These are phyloP conservation scores for Nadsonia commutata DNA, from an alignment of 1,139 yeast genomes.

Conservation along the genomic window DNA sequence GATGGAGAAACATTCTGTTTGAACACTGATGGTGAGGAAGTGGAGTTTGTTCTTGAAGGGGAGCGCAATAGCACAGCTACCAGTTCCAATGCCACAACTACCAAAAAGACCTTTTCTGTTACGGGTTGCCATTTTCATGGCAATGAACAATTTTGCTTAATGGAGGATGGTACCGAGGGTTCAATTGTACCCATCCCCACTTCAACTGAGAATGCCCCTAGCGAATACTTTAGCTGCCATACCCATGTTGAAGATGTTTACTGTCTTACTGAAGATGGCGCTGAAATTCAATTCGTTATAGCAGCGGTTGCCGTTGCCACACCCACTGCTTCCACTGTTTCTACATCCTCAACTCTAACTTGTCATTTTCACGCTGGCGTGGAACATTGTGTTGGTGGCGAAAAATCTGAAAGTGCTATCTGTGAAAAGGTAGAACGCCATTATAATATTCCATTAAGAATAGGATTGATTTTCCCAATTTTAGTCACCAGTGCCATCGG, in stretches of 20 bases:
- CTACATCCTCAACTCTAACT: constrained; percentile 7
- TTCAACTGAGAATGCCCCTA: constrained; percentile 14
- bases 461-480: constrained; percentile 24
- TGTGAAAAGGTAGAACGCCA: constrained; percentile 16
- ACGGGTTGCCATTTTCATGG: constrained; percentile 25
- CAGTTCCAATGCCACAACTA: neutral
- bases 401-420: constrained; percentile 5
- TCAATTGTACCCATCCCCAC: constrained; percentile 21
- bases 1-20: constrained; percentile 20
- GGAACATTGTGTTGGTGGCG: constrained; percentile 24
- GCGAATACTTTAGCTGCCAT: constrained; percentile 23
- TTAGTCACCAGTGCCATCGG: constrained; percentile 24
- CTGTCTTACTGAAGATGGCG: constrained; percentile 15
- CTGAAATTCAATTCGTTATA: constrained; percentile 19
- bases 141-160: constrained; percentile 18
- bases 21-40: constrained; percentile 15
- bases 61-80: neutral
- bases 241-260: constrained; percentile 19
- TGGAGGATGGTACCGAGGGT: constrained; percentile 23
- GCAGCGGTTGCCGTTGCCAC: constrained; percentile 2
- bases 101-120: too few species aligned
- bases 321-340: constrained; percentile 7
- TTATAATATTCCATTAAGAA: constrained; percentile 20
- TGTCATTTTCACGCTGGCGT: constrained; percentile 31
- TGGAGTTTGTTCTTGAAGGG: constrained; percentile 13